phyloP scores from a whole-genome alignment of 2,329 filamentous ascomycete species.

The Pyrenochaeta sp. region DNA sequence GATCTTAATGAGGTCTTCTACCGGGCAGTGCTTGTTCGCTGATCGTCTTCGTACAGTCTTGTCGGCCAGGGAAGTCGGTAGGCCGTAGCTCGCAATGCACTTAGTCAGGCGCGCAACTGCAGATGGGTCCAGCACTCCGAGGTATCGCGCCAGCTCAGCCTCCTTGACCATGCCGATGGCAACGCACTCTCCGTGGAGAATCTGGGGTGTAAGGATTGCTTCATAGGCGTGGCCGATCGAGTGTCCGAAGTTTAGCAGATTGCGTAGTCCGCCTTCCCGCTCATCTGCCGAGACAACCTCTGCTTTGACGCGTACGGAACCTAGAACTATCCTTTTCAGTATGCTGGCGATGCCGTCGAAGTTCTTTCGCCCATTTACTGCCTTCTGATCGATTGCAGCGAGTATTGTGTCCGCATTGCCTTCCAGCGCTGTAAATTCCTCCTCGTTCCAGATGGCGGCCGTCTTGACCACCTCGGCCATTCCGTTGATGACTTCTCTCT shows the following conservation, averaged over 20 bases:
- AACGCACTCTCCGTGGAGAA: conserved; percentile 94
- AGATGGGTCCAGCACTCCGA: conserved; percentile 84
- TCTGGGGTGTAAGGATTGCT: conserved; percentile 91
- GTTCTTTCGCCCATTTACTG: conserved; percentile 64
- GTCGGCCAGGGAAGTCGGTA: conserved; percentile 86
- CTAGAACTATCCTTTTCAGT: conserved; percentile 74
- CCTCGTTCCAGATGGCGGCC: conserved; percentile 92
- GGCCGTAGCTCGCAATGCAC: conserved; percentile 91
- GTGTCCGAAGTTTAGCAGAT: conserved; percentile 96
- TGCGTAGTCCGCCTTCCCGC: conserved; percentile 90
- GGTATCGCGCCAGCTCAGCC: conserved; percentile 87
- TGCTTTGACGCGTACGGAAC: conserved; percentile 92
- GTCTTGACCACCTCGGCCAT: conserved; percentile 99
- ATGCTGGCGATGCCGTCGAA: conserved; percentile 71
- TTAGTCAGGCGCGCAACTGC: conserved; percentile 91
- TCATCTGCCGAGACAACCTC: conserved; percentile 94
- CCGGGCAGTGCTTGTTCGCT: conserved; percentile 85
- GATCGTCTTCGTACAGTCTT: conserved; percentile 82
- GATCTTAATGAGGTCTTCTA: conserved; percentile 84
- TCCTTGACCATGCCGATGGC: conserved; percentile 99
- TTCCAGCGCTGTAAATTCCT: conserved; percentile 85
- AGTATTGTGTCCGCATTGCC: conserved; percentile 81
- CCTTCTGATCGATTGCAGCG: conserved; percentile 71
- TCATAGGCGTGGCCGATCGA: conserved; percentile 98
- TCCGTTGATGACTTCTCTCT: conserved; percentile 94